Percentiles rank a stretch among this genome's conserved stretches.
Conservation (phyloP, 2,329 filamentous ascomycete genomes). For the Tolypocladium guangdongense region DNA sequence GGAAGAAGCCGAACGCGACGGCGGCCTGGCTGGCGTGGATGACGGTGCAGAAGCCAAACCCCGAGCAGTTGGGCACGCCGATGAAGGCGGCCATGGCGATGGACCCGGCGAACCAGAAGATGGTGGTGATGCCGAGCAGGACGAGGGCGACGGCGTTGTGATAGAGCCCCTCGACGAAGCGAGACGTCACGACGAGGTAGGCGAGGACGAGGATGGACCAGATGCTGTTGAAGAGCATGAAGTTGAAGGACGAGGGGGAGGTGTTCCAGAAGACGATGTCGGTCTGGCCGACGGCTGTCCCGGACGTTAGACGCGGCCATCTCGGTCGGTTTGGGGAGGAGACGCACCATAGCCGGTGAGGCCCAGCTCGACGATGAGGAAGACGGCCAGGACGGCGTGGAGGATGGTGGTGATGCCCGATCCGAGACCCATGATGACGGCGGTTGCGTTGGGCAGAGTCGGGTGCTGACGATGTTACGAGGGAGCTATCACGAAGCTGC, state of each 20-base stretch:
- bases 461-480: neutral
- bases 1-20: slow-evolving; percentile 55
- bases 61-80: slow-evolving; percentile 42
- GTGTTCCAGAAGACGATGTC: slow-evolving; percentile 1
- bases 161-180: slow-evolving; percentile 48
- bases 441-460: neutral
- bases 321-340: neutral
- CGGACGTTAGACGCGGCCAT: neutral
- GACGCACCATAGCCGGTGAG: slow-evolving; percentile 60
- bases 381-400: slow-evolving; percentile 54
- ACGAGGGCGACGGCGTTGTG: slow-evolving; percentile 55
- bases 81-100: slow-evolving; percentile 63
- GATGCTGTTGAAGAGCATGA: slow-evolving; percentile 67
- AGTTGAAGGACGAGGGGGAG: slow-evolving; percentile 52
- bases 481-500: neutral
- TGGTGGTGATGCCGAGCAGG: slow-evolving; percentile 60
- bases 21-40: slow-evolving; percentile 47
- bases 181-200: slow-evolving; percentile 59
- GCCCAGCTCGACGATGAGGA: slow-evolving; percentile 65
- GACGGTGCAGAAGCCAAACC: slow-evolving; percentile 36
- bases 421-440: slow-evolving; percentile 39
- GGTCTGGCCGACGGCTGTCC: slow-evolving; percentile 5
- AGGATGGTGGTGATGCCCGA: slow-evolving; percentile 45
- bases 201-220: slow-evolving; percentile 65
- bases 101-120: slow-evolving; percentile 87